Evolutionary conservation across 2,329 filamentous ascomycete genomes (phyloP), one percentile per base, ranked within the genome.

Genomic region (Diplodia mutila): DNA sequence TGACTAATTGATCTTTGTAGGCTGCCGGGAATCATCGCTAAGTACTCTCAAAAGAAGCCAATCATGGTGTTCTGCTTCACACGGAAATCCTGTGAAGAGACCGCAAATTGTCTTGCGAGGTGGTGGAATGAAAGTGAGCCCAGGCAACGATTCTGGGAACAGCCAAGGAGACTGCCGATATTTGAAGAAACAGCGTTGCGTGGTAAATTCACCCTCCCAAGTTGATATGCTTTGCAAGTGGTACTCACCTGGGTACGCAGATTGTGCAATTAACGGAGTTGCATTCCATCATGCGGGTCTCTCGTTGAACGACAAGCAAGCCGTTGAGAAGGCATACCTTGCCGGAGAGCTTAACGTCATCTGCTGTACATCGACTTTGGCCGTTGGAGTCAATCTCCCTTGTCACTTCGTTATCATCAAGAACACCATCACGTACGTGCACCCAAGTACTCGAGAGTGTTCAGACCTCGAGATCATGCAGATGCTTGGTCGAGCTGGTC

Each of bases 401-500:
- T 93, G 92, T 69, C 90, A 95, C 74, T 86, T 94, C 3, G 92
- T 94, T 4, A 88, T 96, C 11, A 86, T 97, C 66, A 96, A 96
- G 76, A 91, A 91, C 25, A 96, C 92, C 0, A 85, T 89, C 3
- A 83, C 84, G 0, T 94, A 88, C 77, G 14, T 51, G 12, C 59
- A 63, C 23, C 59, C 59, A 5, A 51, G 4, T 86, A 87, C 67
- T 67, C 86, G 88, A 66, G 91, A 95, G 75, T 93, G 93, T 71
- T 89, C 91, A 0, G 92, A 95, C 74, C 82, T 96, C 5, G 92
- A 96, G 71, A 86, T 94, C 69, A 94, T 94, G 90, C 92, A 97
- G 73, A 96, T 97, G 92, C 85, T 96, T 59, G 92, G 92, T 7
- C 88, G 92, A 70, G 92, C 92, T 61, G 92, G 93, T 1, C 85